Conservation (phyloP, 495 filamentous ascomycete species). For the Penicillium riverlandense region DNA sequence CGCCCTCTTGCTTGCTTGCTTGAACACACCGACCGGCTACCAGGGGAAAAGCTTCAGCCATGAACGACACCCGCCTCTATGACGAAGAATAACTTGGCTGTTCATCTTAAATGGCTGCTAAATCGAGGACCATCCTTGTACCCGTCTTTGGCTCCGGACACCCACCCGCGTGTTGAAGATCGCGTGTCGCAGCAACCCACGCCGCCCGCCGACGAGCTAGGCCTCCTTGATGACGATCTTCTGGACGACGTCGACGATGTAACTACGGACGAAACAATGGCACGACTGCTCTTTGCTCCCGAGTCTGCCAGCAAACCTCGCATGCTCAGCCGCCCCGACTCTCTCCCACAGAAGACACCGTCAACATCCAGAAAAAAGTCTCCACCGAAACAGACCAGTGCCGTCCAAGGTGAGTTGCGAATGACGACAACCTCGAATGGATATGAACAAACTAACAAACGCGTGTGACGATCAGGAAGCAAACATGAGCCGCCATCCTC, state of each 20-base stretch:
- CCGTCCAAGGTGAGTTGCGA: constrained; percentile 15
- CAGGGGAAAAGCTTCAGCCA: constrained; percentile 9
- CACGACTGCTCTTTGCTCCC: constrained; percentile 45
- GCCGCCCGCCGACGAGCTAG: constrained; percentile 13
- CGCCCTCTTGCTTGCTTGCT: constrained; percentile 1
- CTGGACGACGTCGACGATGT: constrained; percentile 20
- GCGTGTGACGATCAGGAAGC: constrained; percentile 1
- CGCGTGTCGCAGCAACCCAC: constrained; percentile 9
- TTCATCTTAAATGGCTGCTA: constrained; percentile 46
- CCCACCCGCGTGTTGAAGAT: constrained; percentile 12
- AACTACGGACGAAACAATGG: constrained; percentile 40
- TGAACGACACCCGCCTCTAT: constrained; percentile 35
- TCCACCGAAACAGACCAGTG: constrained; percentile 3
- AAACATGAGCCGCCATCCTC: constrained; percentile 11
- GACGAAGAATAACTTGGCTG: constrained; percentile 44
- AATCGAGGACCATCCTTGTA: constrained; percentile 31
- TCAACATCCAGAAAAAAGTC: constrained; percentile 22
- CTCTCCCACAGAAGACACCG: constrained; percentile 6
- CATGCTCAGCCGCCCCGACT: constrained; percentile 30
- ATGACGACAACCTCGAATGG: no score
- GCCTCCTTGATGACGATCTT: constrained; percentile 13
- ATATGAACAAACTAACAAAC: no score
- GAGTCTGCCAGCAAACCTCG: constrained; percentile 45
- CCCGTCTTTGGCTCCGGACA: constrained; percentile 22
- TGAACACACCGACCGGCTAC: no score